Evolutionary conservation across 495 filamentous ascomycete genomes (phyloP), one percentile per base, ranked within the genome.

Genomic region (Neurospora terricola): DNA sequence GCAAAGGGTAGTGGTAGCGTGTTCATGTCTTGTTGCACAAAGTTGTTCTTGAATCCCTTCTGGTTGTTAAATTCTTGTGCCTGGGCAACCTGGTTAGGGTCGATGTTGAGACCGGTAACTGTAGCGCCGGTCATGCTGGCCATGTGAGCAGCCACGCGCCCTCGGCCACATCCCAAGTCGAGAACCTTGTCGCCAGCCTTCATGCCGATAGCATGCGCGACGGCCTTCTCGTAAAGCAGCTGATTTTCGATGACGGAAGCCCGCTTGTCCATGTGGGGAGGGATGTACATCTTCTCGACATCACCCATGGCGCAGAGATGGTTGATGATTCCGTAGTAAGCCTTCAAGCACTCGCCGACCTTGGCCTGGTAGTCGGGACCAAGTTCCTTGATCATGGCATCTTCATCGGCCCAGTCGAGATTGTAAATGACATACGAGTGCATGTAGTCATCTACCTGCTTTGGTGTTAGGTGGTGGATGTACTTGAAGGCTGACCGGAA

Each of bases 251-350:
- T 79, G 4, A 88, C 84, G 7, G 80, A 83, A n/a, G 84, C 84
- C 72, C 86, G 86, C 76, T 83, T 83, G 78, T 88, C 86, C 87
- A 90, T 88, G 75, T 86, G 84, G 5, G 88, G 88, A 36, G 88
- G 88, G 70, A 90, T 89, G 77, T 90, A 90, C 88, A 90, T 90
- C 81, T 90, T 90, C 76, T 90, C 88, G 36, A 90, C 88, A 72
- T 89, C 88, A 34, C 88, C 88, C n/a, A 90, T 83, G 36, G 88
- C 88, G 79, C 88, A 90, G 5, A 90, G 84, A 71, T 90, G 88
- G 76, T 90, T 90, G 38, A 90, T 82, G 39, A 90, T 87, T 54
- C 87, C 86, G 76, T 90, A 90, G 80, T 90, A 90, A 30, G 88
- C 81, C 45, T 85, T 82, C 36, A 90, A 83, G 73, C 88, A 89